Evolutionary conservation across 2,329 filamentous ascomycete genomes (phyloP).

Genomic region (Fonsecaea monophora): DNA sequence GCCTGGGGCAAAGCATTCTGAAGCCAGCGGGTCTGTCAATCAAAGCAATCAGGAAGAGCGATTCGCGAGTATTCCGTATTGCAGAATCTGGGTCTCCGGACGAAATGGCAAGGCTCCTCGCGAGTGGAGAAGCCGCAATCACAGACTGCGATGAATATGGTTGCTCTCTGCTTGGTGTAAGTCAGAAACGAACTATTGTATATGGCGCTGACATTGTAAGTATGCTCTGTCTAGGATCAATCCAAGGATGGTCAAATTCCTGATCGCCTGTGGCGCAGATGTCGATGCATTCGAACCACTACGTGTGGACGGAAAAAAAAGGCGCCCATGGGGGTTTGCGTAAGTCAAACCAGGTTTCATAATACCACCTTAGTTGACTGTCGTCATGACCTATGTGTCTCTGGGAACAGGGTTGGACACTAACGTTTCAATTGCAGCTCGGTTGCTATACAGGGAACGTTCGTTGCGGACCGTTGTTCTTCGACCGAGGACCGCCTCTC

Average conservation of each 20-base stretch:
- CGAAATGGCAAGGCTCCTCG: background rate
- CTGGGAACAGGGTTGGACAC: too few relatives aligned
- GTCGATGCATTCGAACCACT: background rate
- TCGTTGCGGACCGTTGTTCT: too few relatives aligned
- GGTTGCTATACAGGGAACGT: background rate
- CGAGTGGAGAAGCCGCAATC: background rate
- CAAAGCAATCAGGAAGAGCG: constrained; percentile 1
- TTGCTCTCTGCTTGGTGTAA: background rate
- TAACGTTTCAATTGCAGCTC: background rate
- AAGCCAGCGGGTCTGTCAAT: background rate
- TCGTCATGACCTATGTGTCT: background rate
- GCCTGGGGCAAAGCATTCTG: background rate
- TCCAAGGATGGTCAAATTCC: background rate
- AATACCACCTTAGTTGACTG: background rate
- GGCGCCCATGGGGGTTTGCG: background rate
- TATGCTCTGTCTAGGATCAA: background rate
- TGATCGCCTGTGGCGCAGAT: background rate
- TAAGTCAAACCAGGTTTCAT: background rate
- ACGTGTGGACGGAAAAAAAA: too few relatives aligned
- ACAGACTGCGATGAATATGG: background rate
- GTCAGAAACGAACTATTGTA: background rate
- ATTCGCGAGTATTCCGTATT: background rate
- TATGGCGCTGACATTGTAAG: background rate
- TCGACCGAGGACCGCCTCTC: too few relatives aligned
- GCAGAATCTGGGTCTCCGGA: background rate